Conservation (phyloP, 768 basidiomycete genomes). For the Agaricus blazei region DNA sequence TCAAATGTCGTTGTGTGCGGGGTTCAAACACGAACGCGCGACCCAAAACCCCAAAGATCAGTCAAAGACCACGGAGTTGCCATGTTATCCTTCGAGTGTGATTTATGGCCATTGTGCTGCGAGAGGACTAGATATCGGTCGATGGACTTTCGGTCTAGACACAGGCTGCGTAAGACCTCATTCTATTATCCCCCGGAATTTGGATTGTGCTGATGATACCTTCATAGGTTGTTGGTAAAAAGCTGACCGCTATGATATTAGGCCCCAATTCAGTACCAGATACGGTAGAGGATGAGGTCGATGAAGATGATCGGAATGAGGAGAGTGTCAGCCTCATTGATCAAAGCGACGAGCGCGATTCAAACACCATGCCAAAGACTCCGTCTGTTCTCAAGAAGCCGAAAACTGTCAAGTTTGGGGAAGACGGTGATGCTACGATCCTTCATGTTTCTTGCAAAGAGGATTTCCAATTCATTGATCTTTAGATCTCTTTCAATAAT, state of each 20-base stretch:
- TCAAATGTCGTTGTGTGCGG: conserved; percentile 54
- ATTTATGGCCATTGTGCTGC: conserved; percentile 85
- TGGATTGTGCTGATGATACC: not conserved
- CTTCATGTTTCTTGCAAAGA: conserved; percentile 43
- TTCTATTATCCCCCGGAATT: not conserved
- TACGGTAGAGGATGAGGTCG: conserved; percentile 13
- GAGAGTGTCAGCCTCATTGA: conserved; percentile 13
- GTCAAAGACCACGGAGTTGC: conserved; percentile 27
- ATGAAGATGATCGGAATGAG: conserved; percentile 17
- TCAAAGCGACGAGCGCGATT: conserved; percentile 16
- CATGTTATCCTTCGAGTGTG: conserved; percentile 72
- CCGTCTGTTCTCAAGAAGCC: conserved; percentile 16
- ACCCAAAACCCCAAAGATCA: not conserved
- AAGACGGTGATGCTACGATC: conserved; percentile 43
- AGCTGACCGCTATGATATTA: conserved; percentile 67
- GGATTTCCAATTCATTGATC: not conserved
- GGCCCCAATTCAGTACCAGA: conserved; percentile 14
- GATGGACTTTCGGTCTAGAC: conserved; percentile 85
- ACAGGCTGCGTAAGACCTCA: conserved; percentile 67
- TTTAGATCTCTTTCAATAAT: not conserved
- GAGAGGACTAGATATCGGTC: conserved; percentile 73
- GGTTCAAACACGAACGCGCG: conserved; percentile 26
- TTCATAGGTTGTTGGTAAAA: conserved; percentile 49
- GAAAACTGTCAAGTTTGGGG: conserved; percentile 49
- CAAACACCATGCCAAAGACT: conserved; percentile 7